Evolutionary conservation across 768 basidiomycete species (phyloP), one percentile per base, ranked within the genome.

Genomic region (Megacollybia marginata): DNA sequence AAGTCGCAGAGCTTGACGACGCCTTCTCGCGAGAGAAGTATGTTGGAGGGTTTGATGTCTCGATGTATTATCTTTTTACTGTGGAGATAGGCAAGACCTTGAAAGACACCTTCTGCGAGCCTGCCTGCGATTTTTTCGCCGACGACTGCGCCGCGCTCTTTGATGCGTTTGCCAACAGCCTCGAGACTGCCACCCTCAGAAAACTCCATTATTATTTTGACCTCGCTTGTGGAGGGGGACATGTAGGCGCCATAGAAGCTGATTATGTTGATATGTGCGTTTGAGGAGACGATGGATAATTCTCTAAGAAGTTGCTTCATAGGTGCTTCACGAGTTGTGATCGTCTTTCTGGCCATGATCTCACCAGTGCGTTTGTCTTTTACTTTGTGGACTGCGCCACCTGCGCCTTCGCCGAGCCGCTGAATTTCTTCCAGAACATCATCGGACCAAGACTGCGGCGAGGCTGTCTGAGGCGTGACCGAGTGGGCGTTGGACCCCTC

Each of bases 371-470:
- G 83, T 60, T 75, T 84, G 65, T 96, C 91, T 63, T 73, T 80
- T 44, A 97, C 94, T 67, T 92, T 93, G 65, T 95, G 85, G 10
- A 99, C 96, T 8, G 92, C 93, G 43, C 96, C 96, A 43, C 94
- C 93, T 49, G 93, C 92, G 38, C 96, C 96, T 61, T 97, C 93
- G 16, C 96, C 96, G 2, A 99, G 72, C 48, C 90, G 80, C 12
- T 70, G 65, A 9, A 92, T 54, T 55, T 89, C 87, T 56, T 92
- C 87, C 49, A 97, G 74, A 50, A 81, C 61, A 49, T 79, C 78
- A 62, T 92, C 88, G 8, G 79, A 75, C 75, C 79, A 89, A 49
- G 78, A 63, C 47, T 63, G 54, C 13, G 68, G 60, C 20, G 56
- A 50, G n/a, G 63, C 46, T 10, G 55, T 31, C 23, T 53, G 50